Base-by-base conservation (phyloP, 2,329 filamentous ascomycete species). In the Verticillium longisporum region DNA sequence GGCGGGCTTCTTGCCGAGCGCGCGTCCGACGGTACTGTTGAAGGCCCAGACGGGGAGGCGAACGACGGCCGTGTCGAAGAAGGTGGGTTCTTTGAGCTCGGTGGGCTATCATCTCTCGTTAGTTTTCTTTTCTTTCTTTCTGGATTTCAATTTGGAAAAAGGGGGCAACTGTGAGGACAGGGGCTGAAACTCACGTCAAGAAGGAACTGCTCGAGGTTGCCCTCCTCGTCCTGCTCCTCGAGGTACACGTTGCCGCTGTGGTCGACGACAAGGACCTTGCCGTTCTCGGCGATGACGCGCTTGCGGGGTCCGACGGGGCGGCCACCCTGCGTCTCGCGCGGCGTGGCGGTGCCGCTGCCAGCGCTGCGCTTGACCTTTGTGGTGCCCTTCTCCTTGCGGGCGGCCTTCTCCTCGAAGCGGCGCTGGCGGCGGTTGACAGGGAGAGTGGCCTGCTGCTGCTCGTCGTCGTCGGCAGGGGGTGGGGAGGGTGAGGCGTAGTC, bases 261-360 rank as follows among this genome's bases (percentile, higher is more conserved):
- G 75, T 99, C 94, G 4, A 99, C 95, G 61, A 99, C 88, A 41
- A 99, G 80, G 1, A 96, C 83, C 80, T 98, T 99, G 67, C 95
- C 95, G 69, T 99, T 99, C 80, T 97, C 90, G 2, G 93, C 94
- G 32, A 93, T 86, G 15, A 98, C 91, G 38, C 91, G 84, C 82
- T 94, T 96, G 77, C 91, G 91, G 37, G 89, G 82, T 21, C 93
- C 92, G 41, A 87, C 84, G 1, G 91, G 86, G 11, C 86, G 85
- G 60, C 81, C 74, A 64, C 77, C 76, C 56, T 83, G 80, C 0
- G 84, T 83, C 67, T 86, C 69, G 11, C 80, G 79, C 37, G 80
- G 75, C 36, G 67, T 65, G 33, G 62, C 62, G 38, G 61, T 60
- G 41, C 64, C 64, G 61, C 64, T 65, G 55, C 69, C 34, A 73